Base-by-base conservation (phyloP, 768 basidiomycete genomes). In the Phlebiopsis gigantea region DNA sequence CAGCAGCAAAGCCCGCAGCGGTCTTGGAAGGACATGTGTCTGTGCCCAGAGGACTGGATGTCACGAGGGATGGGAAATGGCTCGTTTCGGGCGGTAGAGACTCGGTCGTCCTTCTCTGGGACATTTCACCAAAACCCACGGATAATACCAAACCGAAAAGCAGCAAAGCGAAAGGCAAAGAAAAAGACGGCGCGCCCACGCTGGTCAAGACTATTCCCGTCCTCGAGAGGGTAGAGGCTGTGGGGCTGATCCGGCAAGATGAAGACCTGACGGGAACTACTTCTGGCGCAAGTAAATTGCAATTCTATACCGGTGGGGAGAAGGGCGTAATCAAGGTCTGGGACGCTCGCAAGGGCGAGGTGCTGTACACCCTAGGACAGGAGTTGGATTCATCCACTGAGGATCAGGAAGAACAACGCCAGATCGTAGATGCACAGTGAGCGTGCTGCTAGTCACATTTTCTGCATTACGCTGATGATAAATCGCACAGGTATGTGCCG, bases 1-100 rank as follows among this genome's bases (percentile, higher is more conserved):
- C 79, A 34, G 73, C 76, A 17, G 75, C 82, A 55, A 83, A 87
- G 69, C 83, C 92, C 44, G 74, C 87, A 57, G 85, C 85, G 10
- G 78, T 95, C n/a, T 76, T 99, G 17, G 95, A 98, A 63, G 97
- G 95, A 0, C 97, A 99, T 70, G 89, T 90, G 42, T 94, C 91
- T 34, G 95, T 98, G 34, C 94, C 96, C 9, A 78, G 97, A 55
- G 94, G 93, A 6, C 77, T 98, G 39, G 93, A 90, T 63, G 82
- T 94, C 22, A 88, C 89, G 4, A 67, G 69, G 6, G 94, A 98
- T 67, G 96, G 95, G 12, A 83, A 84, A 65, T 95, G 89, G 87
- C 79, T 97, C 22, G 75, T 98, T 56, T 93, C 87, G 56, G 95
- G 92, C 15, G 96, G 95, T 25, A 77, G 97, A 57, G 97, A 99